Evolutionary conservation across 1,139 yeast genomes (phyloP).

Genomic region (Nakaseomyces bracarensis): DNA sequence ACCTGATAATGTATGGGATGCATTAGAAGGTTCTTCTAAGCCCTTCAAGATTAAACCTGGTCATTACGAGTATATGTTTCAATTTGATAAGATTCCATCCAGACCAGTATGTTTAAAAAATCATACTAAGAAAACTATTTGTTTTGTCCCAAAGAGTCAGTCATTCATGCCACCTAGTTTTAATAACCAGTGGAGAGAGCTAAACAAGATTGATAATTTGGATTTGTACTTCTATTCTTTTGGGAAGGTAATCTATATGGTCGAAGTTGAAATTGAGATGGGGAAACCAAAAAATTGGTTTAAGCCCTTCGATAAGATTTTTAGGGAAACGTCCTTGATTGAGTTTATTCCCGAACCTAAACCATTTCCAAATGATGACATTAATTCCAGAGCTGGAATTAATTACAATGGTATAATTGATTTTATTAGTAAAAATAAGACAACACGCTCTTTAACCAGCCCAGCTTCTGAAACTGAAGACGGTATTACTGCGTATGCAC

Average conservation of each 20-base stretch:
- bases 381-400: conserved; percentile 1
- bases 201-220: conserved; percentile 20
- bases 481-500: conserved; percentile 1
- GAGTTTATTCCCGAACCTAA: conserved; percentile 24
- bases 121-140: conserved; percentile 18
- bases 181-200: conserved; percentile 21
- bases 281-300: conserved; percentile 26
- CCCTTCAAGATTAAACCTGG: conserved; percentile 28
- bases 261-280: conserved; percentile 24
- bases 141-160: conserved; percentile 19
- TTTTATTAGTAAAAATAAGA: background rate
- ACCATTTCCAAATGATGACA: conserved; percentile 12
- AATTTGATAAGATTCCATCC: conserved; percentile 21
- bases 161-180: conserved; percentile 28
- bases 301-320: conserved; percentile 20
- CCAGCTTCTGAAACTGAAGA: conserved; percentile 6
- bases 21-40: conserved; percentile 23
- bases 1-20: conserved; percentile 29
- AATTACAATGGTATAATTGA: conserved; percentile 6
- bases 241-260: conserved; percentile 25
- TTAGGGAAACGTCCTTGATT: conserved; percentile 18
- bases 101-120: conserved; percentile 23
- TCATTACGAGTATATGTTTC: conserved; percentile 22
- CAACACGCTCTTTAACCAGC: background rate
- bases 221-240: conserved; percentile 25